Evolutionary conservation across 306 rosid species (phyloP).

Genomic region (Ziziphus jujuba): DNA sequence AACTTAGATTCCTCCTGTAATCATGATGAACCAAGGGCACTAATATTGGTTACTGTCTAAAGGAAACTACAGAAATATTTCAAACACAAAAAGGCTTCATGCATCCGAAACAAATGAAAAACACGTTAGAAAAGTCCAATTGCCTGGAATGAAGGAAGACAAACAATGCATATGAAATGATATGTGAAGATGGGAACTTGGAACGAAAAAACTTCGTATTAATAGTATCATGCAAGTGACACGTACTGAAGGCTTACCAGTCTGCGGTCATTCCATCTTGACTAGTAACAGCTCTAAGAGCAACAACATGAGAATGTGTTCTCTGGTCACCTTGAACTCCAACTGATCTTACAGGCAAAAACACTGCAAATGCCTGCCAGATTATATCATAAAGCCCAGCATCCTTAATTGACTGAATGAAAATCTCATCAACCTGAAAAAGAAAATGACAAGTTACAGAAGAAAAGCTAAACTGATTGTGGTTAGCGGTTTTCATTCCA

Average conservation of each 20-base stretch:
- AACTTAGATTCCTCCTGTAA: no score
- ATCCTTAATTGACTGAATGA: constrained; percentile 77
- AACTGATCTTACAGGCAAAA: constrained; percentile 83
- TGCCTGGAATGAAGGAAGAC: no score
- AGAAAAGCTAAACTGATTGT: constrained; percentile 6
- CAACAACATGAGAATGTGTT: constrained; percentile 95
- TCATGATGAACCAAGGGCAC: no score
- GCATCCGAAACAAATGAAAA: no score
- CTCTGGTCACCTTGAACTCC: constrained; percentile 97
- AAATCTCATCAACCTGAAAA: constrained; percentile 89
- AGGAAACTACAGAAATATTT: not conserved
- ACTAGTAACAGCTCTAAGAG: constrained; percentile 95
- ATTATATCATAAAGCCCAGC: constrained; percentile 91
- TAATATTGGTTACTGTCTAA: no score
- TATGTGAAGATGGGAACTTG: not conserved
- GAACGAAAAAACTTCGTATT: not conserved
- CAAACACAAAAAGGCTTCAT: not conserved
- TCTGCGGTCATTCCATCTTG: constrained; percentile 99
- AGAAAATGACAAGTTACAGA: not conserved
- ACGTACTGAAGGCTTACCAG: constrained; percentile 56
- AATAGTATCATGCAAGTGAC: constrained; percentile 2
- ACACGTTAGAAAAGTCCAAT: no score
- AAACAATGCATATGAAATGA: not conserved
- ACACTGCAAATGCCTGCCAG: constrained; percentile 99
- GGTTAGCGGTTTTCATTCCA: not conserved